Evolutionary conservation across 2,329 filamentous ascomycete species (phyloP), one percentile per base, ranked within the genome.

Genomic region (Bipolaris cookei): DNA sequence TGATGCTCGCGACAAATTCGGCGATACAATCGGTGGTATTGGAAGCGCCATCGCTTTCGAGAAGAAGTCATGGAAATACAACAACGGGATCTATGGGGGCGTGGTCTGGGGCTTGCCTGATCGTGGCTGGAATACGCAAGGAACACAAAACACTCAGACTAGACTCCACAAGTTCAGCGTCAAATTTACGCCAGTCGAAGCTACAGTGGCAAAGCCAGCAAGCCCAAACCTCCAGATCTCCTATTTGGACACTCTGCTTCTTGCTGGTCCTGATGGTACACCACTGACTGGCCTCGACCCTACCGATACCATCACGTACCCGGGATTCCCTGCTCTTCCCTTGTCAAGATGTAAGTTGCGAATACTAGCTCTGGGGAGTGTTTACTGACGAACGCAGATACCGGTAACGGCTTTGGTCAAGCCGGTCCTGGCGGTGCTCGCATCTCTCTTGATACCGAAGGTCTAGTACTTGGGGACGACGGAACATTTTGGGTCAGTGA

Each of bases 61-160:
- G 54, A 78, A 79, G 56, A 77, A 73, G 32, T 81, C 82, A 7
- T 91, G 88, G 87, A 82, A 79, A 64, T 65, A 79, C 78, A 50
- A 66, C 20, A 63, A 60, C 3, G 66, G 69, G 5, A 79, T 71
- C 5, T 91, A 90, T 69, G 80, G 81, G 2, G 89, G 87, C 14
- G 81, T 84, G 3, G 68, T 90, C 20, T 91, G 84, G 76, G 79
- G 81, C 11, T 74, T 90, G 14, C 88, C 89, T 1, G 88, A 90
- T 68, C 81, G 88, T 58, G 89, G 89, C 35, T 91, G 89, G 88
- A 91, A 91, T 68, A 90, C 88, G 0, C 79, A 90, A 64, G 88
- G 7, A 63, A 90, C 88, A 0, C 72, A 88, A 16, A 90, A 90
- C 71, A 90, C 83, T 71, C 85, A 90, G 62, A 82, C 83, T 3